Evolutionary conservation across 2,329 filamentous ascomycete species (phyloP).

Genomic region (Diplodia sapinea): DNA sequence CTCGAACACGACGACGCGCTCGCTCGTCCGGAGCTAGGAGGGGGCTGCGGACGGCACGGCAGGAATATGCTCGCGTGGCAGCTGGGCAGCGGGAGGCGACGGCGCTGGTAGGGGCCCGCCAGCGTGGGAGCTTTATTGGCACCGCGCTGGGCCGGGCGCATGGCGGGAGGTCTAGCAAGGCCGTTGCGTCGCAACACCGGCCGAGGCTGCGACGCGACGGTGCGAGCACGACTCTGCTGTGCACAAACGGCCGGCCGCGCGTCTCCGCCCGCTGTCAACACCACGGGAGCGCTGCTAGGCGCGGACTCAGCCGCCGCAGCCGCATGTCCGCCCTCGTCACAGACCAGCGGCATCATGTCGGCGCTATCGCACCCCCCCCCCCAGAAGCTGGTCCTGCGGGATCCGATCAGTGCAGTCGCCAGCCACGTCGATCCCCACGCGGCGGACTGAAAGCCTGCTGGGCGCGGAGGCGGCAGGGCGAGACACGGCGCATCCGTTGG

Average conservation of each 20-base stretch:
- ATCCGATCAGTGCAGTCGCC: no score
- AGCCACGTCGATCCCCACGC: no score
- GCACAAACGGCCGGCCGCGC: not conserved
- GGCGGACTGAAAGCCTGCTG: not conserved
- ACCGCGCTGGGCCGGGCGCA: not conserved
- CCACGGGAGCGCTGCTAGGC: not conserved
- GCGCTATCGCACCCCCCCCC: not conserved
- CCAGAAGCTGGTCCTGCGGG: no score
- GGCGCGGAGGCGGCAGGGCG: not conserved
- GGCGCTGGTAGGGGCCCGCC: not conserved
- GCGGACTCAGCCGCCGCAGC: constrained; percentile 1
- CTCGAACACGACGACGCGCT: no score
- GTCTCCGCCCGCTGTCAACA: not conserved
- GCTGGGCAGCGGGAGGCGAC: not conserved
- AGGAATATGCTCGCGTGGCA: not conserved
- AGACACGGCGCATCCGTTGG: no score
- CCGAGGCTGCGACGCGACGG: not conserved
- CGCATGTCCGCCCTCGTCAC: not conserved
- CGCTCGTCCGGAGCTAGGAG: not conserved
- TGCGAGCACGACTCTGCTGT: not conserved
- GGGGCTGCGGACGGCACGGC: not conserved
- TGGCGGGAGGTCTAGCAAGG: not conserved
- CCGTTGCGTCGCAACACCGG: constrained; percentile 7
- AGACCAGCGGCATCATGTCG: constrained; percentile 7
- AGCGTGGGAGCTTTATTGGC: not conserved